These are phyloP conservation scores for Pseudocercospora vitis DNA, from an alignment of 2,329 filamentous ascomycete genomes.

Conservation along the genomic window DNA sequence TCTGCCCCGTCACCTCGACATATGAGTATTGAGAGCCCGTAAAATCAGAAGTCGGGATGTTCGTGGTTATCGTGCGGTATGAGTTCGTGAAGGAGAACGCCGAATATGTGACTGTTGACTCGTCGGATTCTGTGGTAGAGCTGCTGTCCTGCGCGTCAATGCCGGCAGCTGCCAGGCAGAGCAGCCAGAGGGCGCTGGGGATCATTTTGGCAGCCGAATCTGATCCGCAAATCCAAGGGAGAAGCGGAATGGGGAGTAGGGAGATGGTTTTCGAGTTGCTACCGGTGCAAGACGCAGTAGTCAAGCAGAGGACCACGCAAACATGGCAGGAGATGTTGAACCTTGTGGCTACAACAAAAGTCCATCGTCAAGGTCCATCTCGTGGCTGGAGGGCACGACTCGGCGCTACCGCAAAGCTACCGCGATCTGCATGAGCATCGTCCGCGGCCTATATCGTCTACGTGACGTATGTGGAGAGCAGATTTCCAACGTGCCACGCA, in stretches of 20 bases:
- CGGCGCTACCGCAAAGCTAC: slow-evolving; percentile 9
- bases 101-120: slow-evolving; percentile 6
- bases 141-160: slow-evolving; percentile 32
- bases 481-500: slow-evolving; percentile 4
- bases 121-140: slow-evolving; percentile 18
- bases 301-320: not conserved
- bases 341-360: slow-evolving; percentile 14
- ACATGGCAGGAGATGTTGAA: not conserved
- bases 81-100: slow-evolving; percentile 31
- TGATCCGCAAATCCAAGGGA: not conserved
- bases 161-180: slow-evolving; percentile 39
- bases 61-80: slow-evolving; percentile 27
- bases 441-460: not conserved
- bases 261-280: not conserved
- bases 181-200: slow-evolving; percentile 32
- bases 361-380: slow-evolving; percentile 8
- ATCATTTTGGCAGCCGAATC: slow-evolving; percentile 30
- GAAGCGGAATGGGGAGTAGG: not conserved
- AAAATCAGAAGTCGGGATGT: slow-evolving; percentile 28
- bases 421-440: slow-evolving; percentile 6
- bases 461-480: slow-evolving; percentile 10
- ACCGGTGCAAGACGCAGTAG: not conserved
- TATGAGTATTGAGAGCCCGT: slow-evolving; percentile 34
- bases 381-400: not conserved
- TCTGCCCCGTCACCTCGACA: slow-evolving; percentile 29